Percentiles rank a stretch among this genome's conserved stretches.
These are phyloP conservation scores for Phytomonas francai DNA, from an alignment of 208 protist genomes.

Conservation along the genomic window DNA sequence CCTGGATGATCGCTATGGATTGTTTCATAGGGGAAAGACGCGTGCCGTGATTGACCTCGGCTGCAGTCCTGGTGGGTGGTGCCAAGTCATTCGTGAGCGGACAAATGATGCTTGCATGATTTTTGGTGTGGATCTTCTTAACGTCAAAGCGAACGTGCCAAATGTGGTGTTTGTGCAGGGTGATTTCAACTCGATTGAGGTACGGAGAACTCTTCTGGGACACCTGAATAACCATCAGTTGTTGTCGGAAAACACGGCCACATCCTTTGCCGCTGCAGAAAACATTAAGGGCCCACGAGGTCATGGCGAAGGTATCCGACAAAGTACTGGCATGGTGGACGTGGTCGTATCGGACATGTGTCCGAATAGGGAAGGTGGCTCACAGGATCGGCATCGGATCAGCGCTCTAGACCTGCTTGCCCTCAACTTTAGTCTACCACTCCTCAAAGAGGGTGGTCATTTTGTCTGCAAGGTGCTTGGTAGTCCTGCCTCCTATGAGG, in stretches of 20 bases:
- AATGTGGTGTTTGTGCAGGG: slow-evolving; percentile 63
- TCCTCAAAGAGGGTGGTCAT: slow-evolving; percentile 51
- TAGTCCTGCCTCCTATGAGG: slow-evolving; percentile 30
- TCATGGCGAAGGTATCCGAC: too few species aligned
- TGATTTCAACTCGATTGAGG: slow-evolving; percentile 45
- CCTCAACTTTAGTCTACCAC: slow-evolving; percentile 31
- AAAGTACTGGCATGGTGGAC: slow-evolving; percentile 23
- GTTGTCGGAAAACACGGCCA: not conserved
- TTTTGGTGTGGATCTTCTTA: slow-evolving; percentile 66
- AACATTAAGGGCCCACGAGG: not conserved
- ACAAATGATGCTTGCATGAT: slow-evolving; percentile 50
- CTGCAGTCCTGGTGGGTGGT: slow-evolving; percentile 82
- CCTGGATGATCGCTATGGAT: slow-evolving; percentile 58
- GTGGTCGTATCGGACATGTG: slow-evolving; percentile 84
- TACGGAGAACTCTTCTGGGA: slow-evolving; percentile 32
- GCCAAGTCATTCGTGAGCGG: slow-evolving; percentile 69
- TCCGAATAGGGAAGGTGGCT: slow-evolving; percentile 63
- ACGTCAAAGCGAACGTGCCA: slow-evolving; percentile 32
- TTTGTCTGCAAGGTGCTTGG: slow-evolving; percentile 82
- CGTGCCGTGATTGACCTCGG: slow-evolving; percentile 68
- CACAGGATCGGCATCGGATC: slow-evolving; percentile 61
- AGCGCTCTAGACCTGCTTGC: slow-evolving; percentile 39
- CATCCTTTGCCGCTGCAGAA: too few species aligned
- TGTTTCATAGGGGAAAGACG: slow-evolving; percentile 38
- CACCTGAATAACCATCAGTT: slow-evolving; percentile 13